These are phyloP conservation scores for Emericellopsis cladophorae DNA, from an alignment of 2,329 filamentous ascomycete species.

Conservation along the genomic window DNA sequence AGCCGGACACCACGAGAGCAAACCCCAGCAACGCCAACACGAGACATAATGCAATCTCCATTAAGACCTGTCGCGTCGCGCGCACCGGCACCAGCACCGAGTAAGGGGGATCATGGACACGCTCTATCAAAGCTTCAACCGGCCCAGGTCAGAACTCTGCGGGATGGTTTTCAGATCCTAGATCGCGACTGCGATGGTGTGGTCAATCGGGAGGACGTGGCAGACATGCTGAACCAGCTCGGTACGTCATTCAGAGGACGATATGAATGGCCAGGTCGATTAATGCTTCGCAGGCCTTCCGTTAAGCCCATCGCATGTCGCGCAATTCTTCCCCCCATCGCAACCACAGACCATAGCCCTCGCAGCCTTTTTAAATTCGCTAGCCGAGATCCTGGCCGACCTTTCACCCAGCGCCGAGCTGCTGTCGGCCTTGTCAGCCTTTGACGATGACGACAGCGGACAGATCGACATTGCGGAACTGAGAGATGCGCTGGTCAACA, in stretches of 20 bases:
- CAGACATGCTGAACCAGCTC: slow-evolving; percentile 76
- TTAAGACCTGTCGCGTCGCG: too few species aligned
- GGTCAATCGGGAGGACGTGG: slow-evolving; percentile 72
- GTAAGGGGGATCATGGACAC: slow-evolving; percentile 29
- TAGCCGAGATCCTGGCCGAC: slow-evolving; percentile 61
- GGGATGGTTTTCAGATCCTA: slow-evolving; percentile 87
- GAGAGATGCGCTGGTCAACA: slow-evolving; percentile 70
- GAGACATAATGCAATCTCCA: slow-evolving; percentile 14
- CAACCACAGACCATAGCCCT: slow-evolving; percentile 65
- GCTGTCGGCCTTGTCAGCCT: slow-evolving; percentile 81
- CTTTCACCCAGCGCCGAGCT: slow-evolving; percentile 72
- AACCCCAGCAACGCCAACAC: slow-evolving; percentile 7
- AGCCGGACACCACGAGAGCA: slow-evolving; percentile 23
- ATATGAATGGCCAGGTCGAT: not conserved
- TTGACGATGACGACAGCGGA: slow-evolving; percentile 90
- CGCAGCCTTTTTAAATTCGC: slow-evolving; percentile 71
- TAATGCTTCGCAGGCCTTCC: slow-evolving; percentile 49
- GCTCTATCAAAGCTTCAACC: slow-evolving; percentile 64
- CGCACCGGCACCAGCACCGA: too few species aligned
- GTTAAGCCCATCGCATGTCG: slow-evolving; percentile 55
- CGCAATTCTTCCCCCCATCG: slow-evolving; percentile 69
- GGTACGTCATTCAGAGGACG: slow-evolving; percentile 32
- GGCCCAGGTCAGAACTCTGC: slow-evolving; percentile 71
- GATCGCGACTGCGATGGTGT: slow-evolving; percentile 79
- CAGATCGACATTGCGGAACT: slow-evolving; percentile 79